Conservation (phyloP, 805 yeast genomes). For the Torulaspora indica region DNA sequence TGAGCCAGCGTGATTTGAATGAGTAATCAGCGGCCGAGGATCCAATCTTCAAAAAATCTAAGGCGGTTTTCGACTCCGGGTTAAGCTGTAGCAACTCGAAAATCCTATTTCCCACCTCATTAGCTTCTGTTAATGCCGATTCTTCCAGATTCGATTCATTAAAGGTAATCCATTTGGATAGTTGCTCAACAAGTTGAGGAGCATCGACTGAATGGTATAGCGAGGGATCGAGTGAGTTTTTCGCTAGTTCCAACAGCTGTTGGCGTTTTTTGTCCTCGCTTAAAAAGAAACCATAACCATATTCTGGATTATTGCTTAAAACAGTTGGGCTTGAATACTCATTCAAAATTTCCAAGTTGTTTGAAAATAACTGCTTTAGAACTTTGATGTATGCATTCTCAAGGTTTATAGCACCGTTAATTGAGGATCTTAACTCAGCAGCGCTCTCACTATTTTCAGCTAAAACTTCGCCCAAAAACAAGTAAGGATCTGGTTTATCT, state of each 20-base stretch:
- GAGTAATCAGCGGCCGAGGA: slow-evolving; percentile 44
- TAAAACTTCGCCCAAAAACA: slow-evolving; percentile 48
- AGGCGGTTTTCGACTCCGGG: slow-evolving; percentile 39
- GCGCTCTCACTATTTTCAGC: slow-evolving; percentile 7
- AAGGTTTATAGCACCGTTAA: slow-evolving; percentile 46
- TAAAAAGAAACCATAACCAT: slow-evolving; percentile 74
- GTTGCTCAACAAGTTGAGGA: slow-evolving; percentile 46
- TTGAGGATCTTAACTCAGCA: slow-evolving; percentile 18
- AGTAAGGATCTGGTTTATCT: slow-evolving; percentile 55
- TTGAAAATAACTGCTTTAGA: slow-evolving; percentile 57
- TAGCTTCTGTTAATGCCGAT: slow-evolving; percentile 29
- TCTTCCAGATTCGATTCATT: slow-evolving; percentile 38
- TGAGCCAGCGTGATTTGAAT: slow-evolving; percentile 64
- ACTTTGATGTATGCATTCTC: slow-evolving; percentile 78
- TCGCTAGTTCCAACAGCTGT: slow-evolving; percentile 43
- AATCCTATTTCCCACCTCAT: slow-evolving; percentile 34
- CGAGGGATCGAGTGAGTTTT: slow-evolving; percentile 42
- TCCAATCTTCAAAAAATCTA: slow-evolving; percentile 40
- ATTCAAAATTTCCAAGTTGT: slow-evolving; percentile 56
- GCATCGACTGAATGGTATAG: slow-evolving; percentile 43
- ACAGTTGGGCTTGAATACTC: slow-evolving; percentile 45
- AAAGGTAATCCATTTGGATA: slow-evolving; percentile 67
- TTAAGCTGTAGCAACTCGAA: slow-evolving; percentile 41
- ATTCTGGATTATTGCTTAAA: slow-evolving; percentile 69
- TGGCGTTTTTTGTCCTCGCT: slow-evolving; percentile 49